Conservation (phyloP, 2,329 filamentous ascomycete species). For the Zalaria sp. region DNA sequence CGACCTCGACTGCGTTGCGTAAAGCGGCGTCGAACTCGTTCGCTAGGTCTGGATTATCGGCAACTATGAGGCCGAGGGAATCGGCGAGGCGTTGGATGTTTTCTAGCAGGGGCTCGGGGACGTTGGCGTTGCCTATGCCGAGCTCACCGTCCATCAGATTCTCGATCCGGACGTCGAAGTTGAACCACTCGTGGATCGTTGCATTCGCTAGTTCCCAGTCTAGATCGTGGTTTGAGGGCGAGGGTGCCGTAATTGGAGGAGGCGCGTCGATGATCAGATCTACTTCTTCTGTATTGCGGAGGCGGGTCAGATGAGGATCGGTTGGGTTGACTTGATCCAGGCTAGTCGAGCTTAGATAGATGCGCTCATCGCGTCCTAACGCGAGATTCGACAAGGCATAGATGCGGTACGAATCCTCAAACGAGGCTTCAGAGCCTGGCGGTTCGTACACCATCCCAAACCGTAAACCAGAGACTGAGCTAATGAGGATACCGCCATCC, state of each 20-base stretch:
- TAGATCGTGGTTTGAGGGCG: background rate
- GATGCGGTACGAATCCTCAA: conserved; percentile 49
- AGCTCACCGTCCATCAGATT: background rate
- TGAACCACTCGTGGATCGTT: conserved; percentile 1
- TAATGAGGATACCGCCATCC: conserved; percentile 44
- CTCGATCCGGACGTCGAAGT: background rate
- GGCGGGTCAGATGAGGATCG: conserved; percentile 72
- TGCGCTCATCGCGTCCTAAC: conserved; percentile 74
- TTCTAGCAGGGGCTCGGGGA: background rate
- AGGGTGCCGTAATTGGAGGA: background rate
- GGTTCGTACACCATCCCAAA: conserved; percentile 56
- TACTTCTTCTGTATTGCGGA: conserved; percentile 58
- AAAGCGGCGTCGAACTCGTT: conserved; percentile 4
- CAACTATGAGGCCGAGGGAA: conserved; percentile 2
- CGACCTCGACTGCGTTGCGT: conserved; percentile 4
- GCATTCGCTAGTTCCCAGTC: background rate
- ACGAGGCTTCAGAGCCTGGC: conserved; percentile 14
- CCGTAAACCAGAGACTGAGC: conserved; percentile 44
- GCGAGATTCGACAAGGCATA: conserved; percentile 68
- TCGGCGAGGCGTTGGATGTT: conserved; percentile 2
- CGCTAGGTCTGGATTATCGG: conserved; percentile 2
- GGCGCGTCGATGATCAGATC: conserved; percentile 54
- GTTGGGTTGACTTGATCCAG: conserved; percentile 52
- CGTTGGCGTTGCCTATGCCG: background rate
- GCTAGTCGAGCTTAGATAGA: conserved; percentile 65